Base-by-base conservation (phyloP, 2,329 filamentous ascomycete genomes). In the Talaromyces verruculosus region DNA sequence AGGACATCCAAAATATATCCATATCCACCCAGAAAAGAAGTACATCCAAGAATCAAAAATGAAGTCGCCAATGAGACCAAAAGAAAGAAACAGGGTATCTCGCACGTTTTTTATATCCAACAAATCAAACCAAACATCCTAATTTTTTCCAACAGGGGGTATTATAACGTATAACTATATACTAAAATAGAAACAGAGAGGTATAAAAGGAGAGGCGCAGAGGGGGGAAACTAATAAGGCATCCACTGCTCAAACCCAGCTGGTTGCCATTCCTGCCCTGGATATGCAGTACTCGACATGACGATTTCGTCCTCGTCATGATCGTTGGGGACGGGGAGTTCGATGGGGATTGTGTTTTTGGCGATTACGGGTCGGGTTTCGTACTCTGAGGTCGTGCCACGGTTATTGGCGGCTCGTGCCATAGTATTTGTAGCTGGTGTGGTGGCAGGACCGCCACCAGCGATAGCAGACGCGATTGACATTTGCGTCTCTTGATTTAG, bases 271-370 rank as follows among this genome's bases (percentile, higher is more conserved):
- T 82, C 79, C 73, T 82, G 80, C 10, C 81, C 81, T 1, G 81
- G 81, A 70, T 83, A 83, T 19, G 80, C 75, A 1, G 81, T 83
- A n/a, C 79, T 78, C 5, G 79, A 80, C 81, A 83, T 83, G 28
- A 79, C 67, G 37, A 82, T 77, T 64, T 83, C 79, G 58, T 83
- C 81, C 33, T 78, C 79, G 13, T 75, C 77, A 65, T 79, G 74
- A 61, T 80, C 73, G 47, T 71, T 69, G 6, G 73, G 69, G 57
- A 75, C 68, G 5, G 78, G 72, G 6, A 80, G 69, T 66, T 79
- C 73, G 39, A 78, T 71, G 6, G 77, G 76, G 47, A 73, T 66
- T 25, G 68, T 59, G 15, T 68, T 66, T 30, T 71, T 58, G 35
- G 73, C 73, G 37, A 73, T 66, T 2, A 69, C 64, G 2, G 72